Base-by-base conservation (phyloP, 352 stramenopile genomes). In the Phytophthora boehmeriae region DNA sequence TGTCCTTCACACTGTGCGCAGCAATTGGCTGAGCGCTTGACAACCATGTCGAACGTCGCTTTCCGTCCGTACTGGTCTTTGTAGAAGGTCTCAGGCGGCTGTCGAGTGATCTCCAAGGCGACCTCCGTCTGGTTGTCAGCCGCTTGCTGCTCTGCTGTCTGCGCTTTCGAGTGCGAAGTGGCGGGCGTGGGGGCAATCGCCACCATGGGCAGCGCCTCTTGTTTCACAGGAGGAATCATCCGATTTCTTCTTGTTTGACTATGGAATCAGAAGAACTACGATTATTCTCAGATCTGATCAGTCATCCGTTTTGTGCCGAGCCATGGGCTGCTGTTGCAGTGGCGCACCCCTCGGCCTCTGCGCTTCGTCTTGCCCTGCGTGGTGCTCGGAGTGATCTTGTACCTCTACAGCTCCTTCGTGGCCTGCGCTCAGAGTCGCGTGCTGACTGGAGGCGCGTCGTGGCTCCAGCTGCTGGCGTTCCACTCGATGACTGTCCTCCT, bases 41-140 rank as follows among this genome's bases (percentile, higher is more conserved):
- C 70, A 3, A 49, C 55, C 5, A 93, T 17, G 9, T 84, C 66
- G 51, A 91, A 93, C 32, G 81, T 93, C 19, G 80, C 84, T 54
- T 89, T 91, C 38, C 83, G 80, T 1, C 83, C 83, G 45, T 80
- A 88, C 68, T 92, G 83, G 61, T 92, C 83, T 58, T 92, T 92
- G 68, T 90, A 92, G 80, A 81, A 92, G 28, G 67, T 83, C 32
- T 68, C 53, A 0, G 83, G 83, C 35, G 83, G 83, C 52, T 92
- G 80, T 63, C 80, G 68, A 25, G 65, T 65, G 47, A 92, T 76
- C 58, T 80, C 72, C 5, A 92, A 59, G 47, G 68, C 59, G 16
- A 61, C 71, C 35, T 83, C 63, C 30, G 30, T 11, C 44, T 41
- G 50, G n/a, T 44, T 54, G 5, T 32, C 36, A 16, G 0, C 16